Base-by-base conservation (phyloP, 2,329 filamentous ascomycete species). In the Claviceps fusiformis region DNA sequence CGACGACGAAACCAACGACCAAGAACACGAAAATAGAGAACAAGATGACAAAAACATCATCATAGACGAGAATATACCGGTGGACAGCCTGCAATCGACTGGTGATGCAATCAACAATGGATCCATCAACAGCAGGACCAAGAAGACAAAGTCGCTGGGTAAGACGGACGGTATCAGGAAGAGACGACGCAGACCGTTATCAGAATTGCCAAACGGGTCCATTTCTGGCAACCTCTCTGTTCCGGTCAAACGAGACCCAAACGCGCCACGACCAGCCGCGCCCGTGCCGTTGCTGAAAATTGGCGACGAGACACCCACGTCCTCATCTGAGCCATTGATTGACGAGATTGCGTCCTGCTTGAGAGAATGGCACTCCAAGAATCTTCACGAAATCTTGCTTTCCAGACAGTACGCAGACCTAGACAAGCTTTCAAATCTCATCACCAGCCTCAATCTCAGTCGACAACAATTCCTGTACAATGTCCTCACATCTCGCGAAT, bases 271-370 rank as follows among this genome's bases (percentile, higher is more conserved):
- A 62, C 93, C 92, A 35, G 82, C 89, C 11, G 95, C 95, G 11
- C 93, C 93, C 0, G 91, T 98, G 9, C 93, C 93, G 5, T 93
- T 97, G 87, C 78, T 98, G 54, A 95, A 96, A 70, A 92, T 98
- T 67, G 93, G 93, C 56, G 93, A 98, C 65, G 93, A 98, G 73
- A 95, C 90, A 2, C 89, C 91, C 1, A 95, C 89, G 0, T 96
- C 90, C 6, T 77, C 81, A 17, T 84, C 87, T 9, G 95, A 98
- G 68, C 93, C 93, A 2, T 72, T 98, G 58, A 91, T 98, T 29
- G 93, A 98, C 70, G 93, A 98, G 69, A 97, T 98, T 63, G 91
- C 93, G 15, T 96, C 91, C 3, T 98, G 93, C 67, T 73, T 98
- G 59, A 83, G 93, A 62, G 93, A 98, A 77, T 98, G 93, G 95